Evolutionary conservation across 2,329 filamentous ascomycete genomes (phyloP).

Genomic region (Beauveria rudraprayagi): DNA sequence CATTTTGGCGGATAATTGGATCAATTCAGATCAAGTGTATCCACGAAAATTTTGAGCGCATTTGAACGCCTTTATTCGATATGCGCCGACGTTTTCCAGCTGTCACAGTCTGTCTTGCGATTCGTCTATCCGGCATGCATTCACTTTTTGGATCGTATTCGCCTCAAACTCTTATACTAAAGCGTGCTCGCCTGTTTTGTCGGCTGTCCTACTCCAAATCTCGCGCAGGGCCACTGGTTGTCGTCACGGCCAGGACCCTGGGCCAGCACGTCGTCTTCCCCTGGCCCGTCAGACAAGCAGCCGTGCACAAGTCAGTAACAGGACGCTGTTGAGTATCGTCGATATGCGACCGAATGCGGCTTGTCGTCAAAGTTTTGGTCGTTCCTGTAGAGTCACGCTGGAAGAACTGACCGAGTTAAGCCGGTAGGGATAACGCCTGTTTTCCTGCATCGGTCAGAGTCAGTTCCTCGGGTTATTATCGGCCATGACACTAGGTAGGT

Average conservation of each 20-base stretch:
- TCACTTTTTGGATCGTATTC: not conserved
- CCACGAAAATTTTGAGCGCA: not conserved
- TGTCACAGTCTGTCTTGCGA: not conserved
- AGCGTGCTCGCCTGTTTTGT: not conserved
- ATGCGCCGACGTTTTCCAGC: not conserved
- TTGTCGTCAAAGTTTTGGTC: not conserved
- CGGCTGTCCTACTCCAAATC: not conserved
- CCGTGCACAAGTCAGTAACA: not conserved
- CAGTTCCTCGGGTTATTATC: conserved; percentile 11
- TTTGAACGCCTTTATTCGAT: not conserved
- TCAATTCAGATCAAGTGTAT: not conserved
- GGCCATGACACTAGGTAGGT: conserved; percentile 7
- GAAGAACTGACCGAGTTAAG: not conserved
- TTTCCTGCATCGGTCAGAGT: conserved; percentile 1
- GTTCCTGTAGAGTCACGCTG: not conserved
- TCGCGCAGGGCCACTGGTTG: conserved; percentile 4
- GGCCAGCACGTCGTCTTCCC: conserved; percentile 1
- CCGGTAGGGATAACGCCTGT: not conserved
- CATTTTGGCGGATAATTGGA: not conserved
- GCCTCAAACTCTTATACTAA: not conserved
- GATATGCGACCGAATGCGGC: not conserved
- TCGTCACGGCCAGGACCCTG: conserved; percentile 5
- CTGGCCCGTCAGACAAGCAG: not conserved
- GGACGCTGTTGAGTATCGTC: not conserved
- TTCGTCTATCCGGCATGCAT: not conserved